These are phyloP conservation scores for Thuidium tamariscinum DNA, from an alignment of 225 moss, liverwort and hornwort genomes.

Conservation along the genomic window DNA sequence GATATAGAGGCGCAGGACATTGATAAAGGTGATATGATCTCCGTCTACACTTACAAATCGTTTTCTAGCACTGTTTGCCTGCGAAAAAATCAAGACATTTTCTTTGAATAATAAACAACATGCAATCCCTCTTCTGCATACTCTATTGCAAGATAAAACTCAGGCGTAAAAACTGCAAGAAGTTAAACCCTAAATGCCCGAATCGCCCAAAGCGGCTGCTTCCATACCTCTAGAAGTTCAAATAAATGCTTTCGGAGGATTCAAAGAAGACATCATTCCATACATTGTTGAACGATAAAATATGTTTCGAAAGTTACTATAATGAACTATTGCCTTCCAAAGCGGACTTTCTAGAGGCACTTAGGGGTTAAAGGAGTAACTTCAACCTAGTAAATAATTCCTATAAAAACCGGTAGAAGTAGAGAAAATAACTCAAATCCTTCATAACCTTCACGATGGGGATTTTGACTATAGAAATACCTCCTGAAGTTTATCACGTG, in stretches of 20 bases:
- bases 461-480: constrained; percentile 8
- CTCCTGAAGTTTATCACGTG: constrained; percentile 90
- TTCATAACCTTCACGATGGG: neutral
- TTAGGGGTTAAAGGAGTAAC: neutral
- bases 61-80: constrained; percentile 87
- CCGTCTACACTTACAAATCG: constrained; percentile 76
- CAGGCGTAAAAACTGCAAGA: neutral
- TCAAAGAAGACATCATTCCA: neutral
- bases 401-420: neutral
- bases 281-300: neutral
- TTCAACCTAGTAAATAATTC: neutral
- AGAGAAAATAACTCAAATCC: neutral
- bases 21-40: constrained; percentile 89
- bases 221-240: neutral
- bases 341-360: neutral
- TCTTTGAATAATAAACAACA: neutral
- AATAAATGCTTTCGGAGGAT: neutral
- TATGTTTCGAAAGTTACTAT: neutral
- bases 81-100: neutral
- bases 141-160: neutral
- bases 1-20: constrained; percentile 70
- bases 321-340: neutral
- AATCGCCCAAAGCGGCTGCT: neutral
- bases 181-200: neutral
- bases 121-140: neutral